Base-by-base conservation (phyloP, 148 eudicot species). In the Cornus suecica region DNA sequence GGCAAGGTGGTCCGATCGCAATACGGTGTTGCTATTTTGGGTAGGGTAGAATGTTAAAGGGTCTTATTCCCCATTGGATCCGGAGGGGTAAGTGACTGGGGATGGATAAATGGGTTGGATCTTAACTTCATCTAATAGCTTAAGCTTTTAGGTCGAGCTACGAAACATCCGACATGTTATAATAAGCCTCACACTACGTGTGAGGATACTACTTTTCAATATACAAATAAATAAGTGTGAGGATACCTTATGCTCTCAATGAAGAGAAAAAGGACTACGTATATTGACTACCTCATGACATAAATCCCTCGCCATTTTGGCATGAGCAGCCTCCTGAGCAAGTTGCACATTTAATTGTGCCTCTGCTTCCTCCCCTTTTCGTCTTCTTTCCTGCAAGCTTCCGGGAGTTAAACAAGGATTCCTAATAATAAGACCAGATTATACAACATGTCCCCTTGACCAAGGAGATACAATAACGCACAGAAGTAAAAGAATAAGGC, bases 281-380 rank as follows among this genome's bases (percentile, higher is more conserved):
- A n/a, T n/a, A n/a, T n/a, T 25, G 18, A 67, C 56, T 80, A 90
- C 94, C 87, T 90, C 85, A 52, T 24, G 26, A 52, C 81, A 73
- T 72, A 88, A 60, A 52, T 88, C 89, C 81, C 54, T 90, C 34
- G 88, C 89, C 85, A 87, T 82, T 76, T 74, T 86, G 41, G 90
- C 90, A 85, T 87, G 88, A 82, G 80, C 48, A 79, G 81, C 85
- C 70, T 85, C 82, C 65, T 87, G 87, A 51, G 81, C 73, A 79
- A 83, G 86, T 72, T 86, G 82, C 74, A 83, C 66, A 73, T 80
- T 83, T 6, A 69, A 24, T 68, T 83, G 81, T 63, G 76, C 79
- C 37, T 83, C 84, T 67, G 81, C 80, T 79, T 82, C 87, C 74
- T 90, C 92, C 71, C 83, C 86, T 79, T 79, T 84, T 42, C 79